Base-by-base conservation (phyloP, 371 early-diverging fungal species). In the Parasitella parasitica region DNA sequence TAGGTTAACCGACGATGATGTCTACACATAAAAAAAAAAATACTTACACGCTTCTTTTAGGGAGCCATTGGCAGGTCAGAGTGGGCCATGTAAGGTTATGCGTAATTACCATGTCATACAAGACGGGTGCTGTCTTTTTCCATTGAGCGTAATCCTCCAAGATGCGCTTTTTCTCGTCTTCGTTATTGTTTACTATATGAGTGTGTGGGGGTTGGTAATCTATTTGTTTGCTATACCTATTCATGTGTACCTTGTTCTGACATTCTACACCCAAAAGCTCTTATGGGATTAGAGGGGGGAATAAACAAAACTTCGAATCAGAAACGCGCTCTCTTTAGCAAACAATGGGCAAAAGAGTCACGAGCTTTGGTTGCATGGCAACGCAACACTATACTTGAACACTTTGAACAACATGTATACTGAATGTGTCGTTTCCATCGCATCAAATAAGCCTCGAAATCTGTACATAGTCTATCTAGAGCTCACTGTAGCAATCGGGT, bases 61-160 rank as follows among this genome's bases (percentile, higher is more conserved):
- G 99, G 64, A 98, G 87, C 98, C 98, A 99, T 81, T 99, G 98
- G 52, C 92, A 90, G 7, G 97, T 97, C 52, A 99, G 81, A 32
- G 97, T 91, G 2, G 99, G 99, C 99, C 99, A 99, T 60, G 97
- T 94, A 13, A 99, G 80, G 5, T 97, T 94, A 67, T 98, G 98
- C 3, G 98, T 96, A 28, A 98, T 89, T 18, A 99, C 89, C 64
- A 97, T 83, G 77, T 99, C 99, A 75, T 99, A 99, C 22, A 99
- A 84, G 61, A 97, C 96, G 26, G 98, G 99, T 11, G 96, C 90
- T 80, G 99, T 99, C 85, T 99, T 99, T 73, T 97, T 97, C 99
- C 99, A 99, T 61, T 94, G 84, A 69, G 92, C 90, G 79, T 97
- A 97, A 67, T 97, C 97, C 76, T 95, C 96, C 64, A 93, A 91